Evolutionary conservation across 2,329 filamentous ascomycete species (phyloP).

Genomic region (Paecilomyces dactylethromorphus): DNA sequence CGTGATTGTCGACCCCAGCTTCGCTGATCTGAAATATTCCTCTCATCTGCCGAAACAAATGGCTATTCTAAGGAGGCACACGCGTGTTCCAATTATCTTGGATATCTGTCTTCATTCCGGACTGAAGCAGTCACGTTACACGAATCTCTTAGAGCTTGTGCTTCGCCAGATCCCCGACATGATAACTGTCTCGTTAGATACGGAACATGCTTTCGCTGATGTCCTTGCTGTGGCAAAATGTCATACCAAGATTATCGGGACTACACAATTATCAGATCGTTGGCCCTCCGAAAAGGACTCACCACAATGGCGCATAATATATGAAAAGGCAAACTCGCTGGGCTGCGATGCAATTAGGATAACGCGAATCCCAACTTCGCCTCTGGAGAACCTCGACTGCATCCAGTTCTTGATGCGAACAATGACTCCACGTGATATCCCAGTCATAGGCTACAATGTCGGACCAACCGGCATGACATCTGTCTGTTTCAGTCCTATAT

Average conservation of each 20-base stretch:
- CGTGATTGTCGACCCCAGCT: neutral
- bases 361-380: slow-evolving; percentile 2
- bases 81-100: slow-evolving; percentile 12
- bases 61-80: slow-evolving; percentile 9
- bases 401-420: slow-evolving; percentile 5
- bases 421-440: neutral
- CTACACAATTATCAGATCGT: neutral
- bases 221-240: slow-evolving; percentile 6
- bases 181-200: slow-evolving; percentile 6
- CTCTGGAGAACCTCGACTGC: slow-evolving; percentile 8
- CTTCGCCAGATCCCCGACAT: slow-evolving; percentile 11
- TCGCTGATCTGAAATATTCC: neutral
- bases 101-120: slow-evolving; percentile 2
- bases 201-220: neutral
- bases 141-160: slow-evolving; percentile 3
- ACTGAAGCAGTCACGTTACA: neutral
- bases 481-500: slow-evolving; percentile 13
- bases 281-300: neutral
- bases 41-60: slow-evolving; percentile 10
- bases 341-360: slow-evolving; percentile 11
- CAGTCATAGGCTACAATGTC: slow-evolving; percentile 16
- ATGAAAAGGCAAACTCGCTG: neutral
- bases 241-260: slow-evolving; percentile 7
- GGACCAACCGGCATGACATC: slow-evolving; percentile 12
- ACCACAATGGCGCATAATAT: neutral